Conservation (phyloP, 176 grass and related monocot species). For the Hordeum marinum region DNA sequence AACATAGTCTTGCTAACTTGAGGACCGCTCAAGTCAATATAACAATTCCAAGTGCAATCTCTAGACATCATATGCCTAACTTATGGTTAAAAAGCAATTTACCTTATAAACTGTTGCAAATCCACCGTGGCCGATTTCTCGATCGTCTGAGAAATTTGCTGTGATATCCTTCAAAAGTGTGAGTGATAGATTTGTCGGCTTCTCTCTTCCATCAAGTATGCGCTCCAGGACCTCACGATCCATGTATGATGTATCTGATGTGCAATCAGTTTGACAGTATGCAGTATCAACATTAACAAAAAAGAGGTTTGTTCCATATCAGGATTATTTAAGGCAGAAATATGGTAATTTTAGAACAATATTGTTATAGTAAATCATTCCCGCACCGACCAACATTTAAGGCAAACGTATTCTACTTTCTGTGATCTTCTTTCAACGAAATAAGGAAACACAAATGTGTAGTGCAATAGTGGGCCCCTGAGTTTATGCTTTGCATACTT, state of each 20-base stretch:
- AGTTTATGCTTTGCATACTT: neutral
- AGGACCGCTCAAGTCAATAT: neutral
- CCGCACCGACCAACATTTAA: neutral
- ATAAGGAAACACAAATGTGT: neutral
- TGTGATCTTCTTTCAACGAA: neutral
- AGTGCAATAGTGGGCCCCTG: neutral
- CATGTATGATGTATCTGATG: neutral
- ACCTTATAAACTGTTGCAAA: neutral
- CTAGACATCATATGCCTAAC: no score
- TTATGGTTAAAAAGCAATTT: neutral
- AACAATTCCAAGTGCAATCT: neutral
- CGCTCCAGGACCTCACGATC: neutral
- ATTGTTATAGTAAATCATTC: neutral
- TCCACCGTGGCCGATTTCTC: neutral
- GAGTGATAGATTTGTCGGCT: neutral
- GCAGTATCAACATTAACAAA: neutral
- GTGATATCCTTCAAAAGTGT: neutral
- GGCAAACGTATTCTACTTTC: neutral
- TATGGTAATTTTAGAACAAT: neutral
- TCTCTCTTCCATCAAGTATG: neutral
- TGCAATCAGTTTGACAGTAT: neutral
- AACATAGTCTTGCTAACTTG: neutral
- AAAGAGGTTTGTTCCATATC: neutral
- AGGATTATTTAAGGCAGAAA: neutral
- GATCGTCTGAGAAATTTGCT: neutral